phyloP scores from a whole-genome alignment of 192 early-diverging fungal genomes.

The Thamnidium elegans region DNA sequence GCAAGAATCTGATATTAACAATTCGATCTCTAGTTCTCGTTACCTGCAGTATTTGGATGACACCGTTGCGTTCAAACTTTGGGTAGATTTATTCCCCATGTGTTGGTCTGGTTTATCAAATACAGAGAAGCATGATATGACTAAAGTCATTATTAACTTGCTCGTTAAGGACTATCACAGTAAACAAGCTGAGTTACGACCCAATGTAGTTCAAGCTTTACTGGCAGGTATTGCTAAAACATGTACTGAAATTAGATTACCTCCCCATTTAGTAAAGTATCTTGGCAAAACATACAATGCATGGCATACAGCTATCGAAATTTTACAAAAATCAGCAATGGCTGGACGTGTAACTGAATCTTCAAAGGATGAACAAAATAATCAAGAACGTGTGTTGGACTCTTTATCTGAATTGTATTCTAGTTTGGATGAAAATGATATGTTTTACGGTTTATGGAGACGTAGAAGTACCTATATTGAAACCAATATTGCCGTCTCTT shows the following conservation, averaged over 20 bases:
- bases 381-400: slow-evolving; percentile 87
- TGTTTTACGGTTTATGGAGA: slow-evolving; percentile 91
- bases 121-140: slow-evolving; percentile 83
- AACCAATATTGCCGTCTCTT: slow-evolving; percentile 94
- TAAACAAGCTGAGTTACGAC: slow-evolving; percentile 71
- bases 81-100: slow-evolving; percentile 82
- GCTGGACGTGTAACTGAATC: slow-evolving; percentile 41
- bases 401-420: slow-evolving; percentile 84
- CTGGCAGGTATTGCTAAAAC: slow-evolving; percentile 83
- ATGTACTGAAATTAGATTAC: slow-evolving; percentile 68
- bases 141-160: slow-evolving; percentile 77
- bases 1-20: slow-evolving; percentile 42
- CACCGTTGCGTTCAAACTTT: slow-evolving; percentile 68
- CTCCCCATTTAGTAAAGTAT: slow-evolving; percentile 92
- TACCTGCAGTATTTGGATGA: slow-evolving; percentile 67
- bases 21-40: slow-evolving; percentile 56
- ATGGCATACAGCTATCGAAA: slow-evolving; percentile 83
- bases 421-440: slow-evolving; percentile 85
- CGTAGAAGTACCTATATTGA: slow-evolving; percentile 85
- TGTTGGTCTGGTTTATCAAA: slow-evolving; percentile 72
- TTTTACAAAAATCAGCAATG: slow-evolving; percentile 72
- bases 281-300: slow-evolving; percentile 90
- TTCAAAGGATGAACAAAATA: slow-evolving; percentile 81
- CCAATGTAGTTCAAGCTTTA: slow-evolving; percentile 95
- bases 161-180: slow-evolving; percentile 90